These are phyloP conservation scores for Phytophthora litchii DNA, from an alignment of 352 stramenopile species.

Conservation along the genomic window DNA sequence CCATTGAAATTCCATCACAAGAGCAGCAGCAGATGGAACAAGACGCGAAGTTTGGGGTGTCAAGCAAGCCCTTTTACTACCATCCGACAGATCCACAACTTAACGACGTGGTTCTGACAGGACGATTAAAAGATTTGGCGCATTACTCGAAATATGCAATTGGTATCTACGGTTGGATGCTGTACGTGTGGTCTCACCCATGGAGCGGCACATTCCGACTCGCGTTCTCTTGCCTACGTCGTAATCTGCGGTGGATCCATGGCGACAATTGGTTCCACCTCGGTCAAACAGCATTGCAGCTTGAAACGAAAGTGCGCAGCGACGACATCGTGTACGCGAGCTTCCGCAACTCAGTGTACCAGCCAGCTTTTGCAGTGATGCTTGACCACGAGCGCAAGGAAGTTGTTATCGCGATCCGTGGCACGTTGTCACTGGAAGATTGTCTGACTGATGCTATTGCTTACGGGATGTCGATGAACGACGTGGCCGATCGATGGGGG, in stretches of 20 bases:
- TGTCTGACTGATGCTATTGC: constrained; percentile 88
- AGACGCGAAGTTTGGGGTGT: constrained; percentile 8
- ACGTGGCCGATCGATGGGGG: constrained; percentile 62
- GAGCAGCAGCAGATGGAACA: constrained; percentile 11
- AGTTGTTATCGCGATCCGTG: constrained; percentile 83
- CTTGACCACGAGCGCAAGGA: constrained; percentile 75
- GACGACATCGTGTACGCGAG: constrained; percentile 86
- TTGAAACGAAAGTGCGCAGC: constrained; percentile 65
- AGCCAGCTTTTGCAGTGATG: constrained; percentile 81
- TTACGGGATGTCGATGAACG: constrained; percentile 79
- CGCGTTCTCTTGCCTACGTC: constrained; percentile 79
- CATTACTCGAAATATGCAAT: constrained; percentile 87
- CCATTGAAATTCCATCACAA: constrained; percentile 37
- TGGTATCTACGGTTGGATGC: constrained; percentile 91
- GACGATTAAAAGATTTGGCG: constrained; percentile 67
- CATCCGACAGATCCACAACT: constrained; percentile 47
- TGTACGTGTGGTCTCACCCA: constrained; percentile 90
- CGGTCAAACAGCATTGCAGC: constrained; percentile 77
- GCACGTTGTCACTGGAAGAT: constrained; percentile 87
- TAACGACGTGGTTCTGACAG: constrained; percentile 52
- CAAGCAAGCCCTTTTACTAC: constrained; percentile 35
- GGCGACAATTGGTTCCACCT: constrained; percentile 88
- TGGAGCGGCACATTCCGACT: constrained; percentile 82
- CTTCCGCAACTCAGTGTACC: constrained; percentile 83
- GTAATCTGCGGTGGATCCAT: constrained; percentile 66